Percentiles rank a stretch among this genome's conserved stretches.
Evolutionary conservation across 768 basidiomycete genomes (phyloP).

Genomic region (Podaxis mareebaensis): DNA sequence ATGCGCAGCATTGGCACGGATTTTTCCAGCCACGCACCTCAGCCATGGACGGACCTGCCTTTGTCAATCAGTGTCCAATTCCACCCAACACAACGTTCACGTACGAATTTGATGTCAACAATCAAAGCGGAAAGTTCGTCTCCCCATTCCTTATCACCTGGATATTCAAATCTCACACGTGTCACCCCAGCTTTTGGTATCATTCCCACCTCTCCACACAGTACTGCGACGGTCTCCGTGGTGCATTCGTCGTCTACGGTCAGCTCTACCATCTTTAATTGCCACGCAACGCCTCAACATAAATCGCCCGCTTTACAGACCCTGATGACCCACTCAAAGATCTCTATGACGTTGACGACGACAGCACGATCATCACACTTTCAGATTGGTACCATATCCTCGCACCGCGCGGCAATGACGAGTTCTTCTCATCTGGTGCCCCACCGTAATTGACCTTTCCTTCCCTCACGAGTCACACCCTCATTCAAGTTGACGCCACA

Average conservation of each 20-base stretch:
- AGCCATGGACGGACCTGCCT: constrained; percentile 43
- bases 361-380: constrained; percentile 30
- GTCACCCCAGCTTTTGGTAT: constrained; percentile 15
- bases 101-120: constrained; percentile 11
- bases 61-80: constrained; percentile 19
- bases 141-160: neutral
- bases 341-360: constrained; percentile 35
- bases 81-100: constrained; percentile 21
- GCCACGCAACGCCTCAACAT: constrained; percentile 3
- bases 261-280: constrained; percentile 21
- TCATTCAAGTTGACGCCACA: neutral
- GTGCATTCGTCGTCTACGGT: constrained; percentile 28
- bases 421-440: constrained; percentile 29
- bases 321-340: constrained; percentile 28
- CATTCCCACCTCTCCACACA: constrained; percentile 25
- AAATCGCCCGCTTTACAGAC: constrained; percentile 22
- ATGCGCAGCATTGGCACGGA: neutral
- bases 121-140: constrained; percentile 17
- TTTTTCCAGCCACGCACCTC: constrained; percentile 44
- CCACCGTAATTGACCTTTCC: constrained; percentile 12
- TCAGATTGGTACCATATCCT: constrained; percentile 8
- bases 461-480: neutral
- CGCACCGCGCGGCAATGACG: constrained; percentile 37
- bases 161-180: neutral
- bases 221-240: constrained; percentile 29